phyloP scores from a whole-genome alignment of 139 green algal genomes.

The Microglena sp. region DNA sequence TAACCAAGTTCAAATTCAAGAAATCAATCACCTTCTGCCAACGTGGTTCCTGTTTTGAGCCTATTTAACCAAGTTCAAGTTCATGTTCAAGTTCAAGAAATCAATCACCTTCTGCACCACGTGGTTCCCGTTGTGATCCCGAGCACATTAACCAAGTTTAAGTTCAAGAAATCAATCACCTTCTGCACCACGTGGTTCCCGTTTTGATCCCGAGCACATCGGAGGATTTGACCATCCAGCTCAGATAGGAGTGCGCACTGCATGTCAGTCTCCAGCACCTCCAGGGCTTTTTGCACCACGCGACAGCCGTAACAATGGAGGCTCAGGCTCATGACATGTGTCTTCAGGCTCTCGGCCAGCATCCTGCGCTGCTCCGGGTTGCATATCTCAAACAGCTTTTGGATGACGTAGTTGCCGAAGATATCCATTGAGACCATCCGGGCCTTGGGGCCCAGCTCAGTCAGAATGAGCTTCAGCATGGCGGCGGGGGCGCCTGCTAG shows the following conservation, averaged over 20 bases:
- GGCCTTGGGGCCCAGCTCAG: conserved; percentile 53
- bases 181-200: conserved; percentile 96
- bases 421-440: conserved; percentile 78
- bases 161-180: too few relatives aligned
- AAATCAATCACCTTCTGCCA: too few relatives aligned
- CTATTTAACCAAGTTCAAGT: too few relatives aligned
- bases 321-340: conserved; percentile 46
- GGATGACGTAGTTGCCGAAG: conserved; percentile 82
- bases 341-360: conserved; percentile 1
- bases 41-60: too few relatives aligned
- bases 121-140: conserved; percentile 98
- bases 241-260: conserved; percentile 21
- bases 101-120: conserved; percentile 92
- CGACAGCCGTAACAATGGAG: conserved; percentile 90
- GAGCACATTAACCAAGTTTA: too few relatives aligned
- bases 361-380: conserved; percentile 2
- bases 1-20: too few relatives aligned
- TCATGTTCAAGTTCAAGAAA: too few relatives aligned
- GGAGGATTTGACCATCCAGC: conserved; percentile 58
- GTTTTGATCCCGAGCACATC: conserved; percentile 85
- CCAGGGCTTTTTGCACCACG: conserved; percentile 86
- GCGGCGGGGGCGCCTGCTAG: conserved; percentile 40
- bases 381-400: conserved; percentile 74
- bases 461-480: conserved; percentile 35
- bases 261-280: conserved; percentile 22